Evolutionary conservation across 441 rosid species (phyloP).

Genomic region (Hypseocharis bilobata): DNA sequence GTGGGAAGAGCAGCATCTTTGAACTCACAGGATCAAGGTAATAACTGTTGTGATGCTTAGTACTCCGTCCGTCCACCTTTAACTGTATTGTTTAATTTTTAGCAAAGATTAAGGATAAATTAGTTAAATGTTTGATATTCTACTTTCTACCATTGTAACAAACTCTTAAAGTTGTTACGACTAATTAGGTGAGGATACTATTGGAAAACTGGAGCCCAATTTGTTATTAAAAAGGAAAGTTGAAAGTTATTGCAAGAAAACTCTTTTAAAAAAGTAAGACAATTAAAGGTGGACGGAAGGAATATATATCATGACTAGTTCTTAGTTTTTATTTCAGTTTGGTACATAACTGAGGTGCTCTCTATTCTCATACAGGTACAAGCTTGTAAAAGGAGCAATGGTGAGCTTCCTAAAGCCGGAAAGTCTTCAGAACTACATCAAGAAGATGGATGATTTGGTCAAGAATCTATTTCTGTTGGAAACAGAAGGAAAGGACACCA

Average conservation of each 20-base stretch:
- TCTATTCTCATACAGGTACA: not conserved
- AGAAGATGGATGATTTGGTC: not conserved
- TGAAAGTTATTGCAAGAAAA: too few species aligned
- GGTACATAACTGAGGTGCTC: not conserved
- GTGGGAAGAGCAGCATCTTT: not conserved
- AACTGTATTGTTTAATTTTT: not conserved
- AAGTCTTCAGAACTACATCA: not conserved
- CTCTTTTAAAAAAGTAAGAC: too few species aligned
- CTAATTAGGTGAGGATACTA: too few species aligned
- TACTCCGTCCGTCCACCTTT: too few species aligned
- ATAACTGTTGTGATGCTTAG: too few species aligned
- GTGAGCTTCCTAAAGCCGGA: not conserved
- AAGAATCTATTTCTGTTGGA: not conserved
- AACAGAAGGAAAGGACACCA: not conserved
- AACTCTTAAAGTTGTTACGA: too few species aligned
- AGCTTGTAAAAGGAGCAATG: not conserved
- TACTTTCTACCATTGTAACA: not conserved
- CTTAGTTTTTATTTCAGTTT: not conserved
- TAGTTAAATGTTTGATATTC: too few species aligned
- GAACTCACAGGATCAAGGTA: not conserved
- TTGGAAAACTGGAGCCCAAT: too few species aligned
- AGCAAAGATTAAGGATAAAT: too few species aligned
- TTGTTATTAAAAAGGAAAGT: too few species aligned
- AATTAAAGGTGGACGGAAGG: not conserved
- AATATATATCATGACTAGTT: too few species aligned